Evolutionary conservation across 768 basidiomycete genomes (phyloP), one percentile per base, ranked within the genome.

Genomic region (Gyrodon lividus): DNA sequence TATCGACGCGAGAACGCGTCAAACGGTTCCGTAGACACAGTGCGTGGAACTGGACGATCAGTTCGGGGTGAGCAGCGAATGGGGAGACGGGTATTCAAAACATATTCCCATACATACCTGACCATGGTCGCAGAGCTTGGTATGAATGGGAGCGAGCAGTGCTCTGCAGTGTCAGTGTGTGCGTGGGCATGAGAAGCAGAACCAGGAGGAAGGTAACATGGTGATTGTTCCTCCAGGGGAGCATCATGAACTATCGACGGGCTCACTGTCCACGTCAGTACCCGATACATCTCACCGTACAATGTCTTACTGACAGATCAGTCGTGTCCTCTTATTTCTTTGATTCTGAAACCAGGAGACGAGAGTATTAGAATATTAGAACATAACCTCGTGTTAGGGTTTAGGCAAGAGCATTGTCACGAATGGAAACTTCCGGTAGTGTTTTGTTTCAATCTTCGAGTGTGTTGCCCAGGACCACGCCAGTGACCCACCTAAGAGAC

Each of bases 71-170:
- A 43, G 31, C 37, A 44, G 28, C 55, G 53, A 56, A 56, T 56
- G 43, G 54, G 35, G 23, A 2, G 10, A 22, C 4, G 41, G 23
- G 6, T 28, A 52, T 53, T 56, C 45, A 24, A 54, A 40, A 23
- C 10, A 23, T 22, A 40, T 56, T 56, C 55, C 42, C 55, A 56
- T 47, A 53, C 51, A 33, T n/a, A 40, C 31, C 40, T 46, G 40
- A 17, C 3, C 46, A 37, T 14, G 42, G 22, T 28, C 47, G 22
- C 48, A 48, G 35, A 47, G 6, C 17, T 39, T 19, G 46, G 51
- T 52, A 46, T 40, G 46, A 40, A 50, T 51, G 53, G 22, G 39
- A 50, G 40, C 38, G 19, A 44, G 38, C 41, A 43, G 20, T 42
- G 48, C 20, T 42, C 35, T 48, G 5, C 28, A 16, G 34, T 26